These are phyloP conservation scores for Fragilaria crotonensis DNA, from an alignment of 108 stramenopile species.

Conservation along the genomic window DNA sequence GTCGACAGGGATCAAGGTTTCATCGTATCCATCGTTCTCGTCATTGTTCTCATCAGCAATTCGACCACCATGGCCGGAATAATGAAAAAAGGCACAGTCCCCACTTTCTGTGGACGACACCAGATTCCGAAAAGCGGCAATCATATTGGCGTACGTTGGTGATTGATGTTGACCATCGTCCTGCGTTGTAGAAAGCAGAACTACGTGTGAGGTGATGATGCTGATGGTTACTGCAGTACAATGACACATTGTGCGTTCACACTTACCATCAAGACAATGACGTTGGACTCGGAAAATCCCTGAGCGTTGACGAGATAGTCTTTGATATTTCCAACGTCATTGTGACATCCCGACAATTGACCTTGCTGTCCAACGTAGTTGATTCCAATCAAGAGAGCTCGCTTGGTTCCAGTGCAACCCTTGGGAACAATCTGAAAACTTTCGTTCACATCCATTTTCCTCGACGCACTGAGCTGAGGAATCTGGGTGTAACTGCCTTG, in stretches of 20 bases:
- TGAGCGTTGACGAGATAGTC: slow-evolving; percentile 74
- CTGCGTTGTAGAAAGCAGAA: too few species aligned
- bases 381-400: slow-evolving; percentile 78
- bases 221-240: too few species aligned
- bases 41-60: slow-evolving; percentile 53
- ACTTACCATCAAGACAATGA: slow-evolving; percentile 62
- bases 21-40: slow-evolving; percentile 67
- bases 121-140: slow-evolving; percentile 45
- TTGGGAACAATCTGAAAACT: slow-evolving; percentile 27
- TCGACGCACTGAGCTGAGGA: slow-evolving; percentile 50
- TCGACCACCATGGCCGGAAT: slow-evolving; percentile 67
- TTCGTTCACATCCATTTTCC: slow-evolving; percentile 15
- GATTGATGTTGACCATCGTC: slow-evolving; percentile 50
- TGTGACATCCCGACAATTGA: slow-evolving; percentile 75
- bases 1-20: slow-evolving; percentile 83
- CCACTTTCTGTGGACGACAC: slow-evolving; percentile 35
- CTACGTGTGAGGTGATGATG: too few species aligned
- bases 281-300: slow-evolving; percentile 69
- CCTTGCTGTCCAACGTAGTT: slow-evolving; percentile 70
- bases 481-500: slow-evolving; percentile 39
- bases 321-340: slow-evolving; percentile 76
- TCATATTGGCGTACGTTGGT: slow-evolving; percentile 56
- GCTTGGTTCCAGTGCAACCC: slow-evolving; percentile 15
- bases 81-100: slow-evolving; percentile 58
- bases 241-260: too few species aligned